Base-by-base conservation (phyloP, 805 yeast species). In the Yarrowia yakushimensis region DNA sequence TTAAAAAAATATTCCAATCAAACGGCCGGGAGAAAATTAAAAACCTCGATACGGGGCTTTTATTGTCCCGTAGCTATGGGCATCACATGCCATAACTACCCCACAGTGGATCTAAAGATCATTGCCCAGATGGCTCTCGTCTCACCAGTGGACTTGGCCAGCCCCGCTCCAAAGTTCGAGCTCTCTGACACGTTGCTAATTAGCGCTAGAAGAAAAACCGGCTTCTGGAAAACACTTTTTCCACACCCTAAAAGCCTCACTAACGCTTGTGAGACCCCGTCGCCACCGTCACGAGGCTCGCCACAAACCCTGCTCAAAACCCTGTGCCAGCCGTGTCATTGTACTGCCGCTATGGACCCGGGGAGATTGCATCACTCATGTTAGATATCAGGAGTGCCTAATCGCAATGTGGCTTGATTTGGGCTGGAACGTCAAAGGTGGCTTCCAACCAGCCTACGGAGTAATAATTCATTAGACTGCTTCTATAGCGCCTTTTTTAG, bases 321-420 rank as follows among this genome's bases (percentile, higher is more conserved):
- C 39, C 36, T 34, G 39, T 17, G 39, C 22, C 12, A 37, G 42
- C 23, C 42, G 22, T 17, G 42, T 7, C 34, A 3, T 31, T 31
- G 34, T 31, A 13, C 13, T 4, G n/a, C 11, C 15, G 13, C 18
- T 23, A 23, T 9, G 23, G 22, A 23, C 28, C 45, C 30, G 31
- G 48, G 48, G 34, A 27, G 28, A 43, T 43, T 43, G 50, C 50
- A 43, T 43, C 50, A 43, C 50, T 27, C 34, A 43, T 43, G 50
- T 34, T 34, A 4, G 31, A 17, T 28, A 27, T 11, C 50, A 43
- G 18, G 23, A n/a, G 25, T 12, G 4, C 9, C 18, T 11, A 15
- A 39, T 22, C 18, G 5, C n/a, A 13, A 39, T 39, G 45, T 23
- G 27, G 45, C 41, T 36, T 36, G 41, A 18, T n/a, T 9, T 7